Base-by-base conservation (phyloP, 2,329 filamentous ascomycete species). In the Colletotrichum somersetense region DNA sequence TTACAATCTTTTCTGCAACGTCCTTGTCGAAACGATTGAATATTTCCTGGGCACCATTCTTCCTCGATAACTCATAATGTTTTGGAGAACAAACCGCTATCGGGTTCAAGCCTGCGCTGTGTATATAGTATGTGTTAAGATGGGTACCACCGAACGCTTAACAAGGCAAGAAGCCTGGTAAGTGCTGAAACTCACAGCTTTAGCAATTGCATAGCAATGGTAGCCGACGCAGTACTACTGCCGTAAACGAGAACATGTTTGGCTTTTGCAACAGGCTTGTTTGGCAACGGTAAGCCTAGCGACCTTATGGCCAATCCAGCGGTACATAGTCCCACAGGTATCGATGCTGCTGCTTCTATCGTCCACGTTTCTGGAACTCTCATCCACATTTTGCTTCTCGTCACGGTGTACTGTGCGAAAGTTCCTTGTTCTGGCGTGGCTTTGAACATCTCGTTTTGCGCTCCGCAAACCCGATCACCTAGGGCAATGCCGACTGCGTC, bases 1-100 rank as follows among this genome's bases (percentile, higher is more conserved):
- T 65, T 65, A 56, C 52, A 46, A 65, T 30, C 1, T 38, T 30
- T 57, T 65, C 35, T 23, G 62, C 40, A 38, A 56, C 35, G 38
- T 57, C 35, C 38, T 56, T 57, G 52, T 56, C 62, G 3, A 46
- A 57, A 7, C 40, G 85, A 76, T 89, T 84, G 74, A 88, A 65
- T 5, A 65, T 30, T 14, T 23, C 40, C 12, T 35, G 0, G 1
- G 62, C 62, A 35, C 62, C 62, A 14, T 65, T 56, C 1, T 8
- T 56, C 1, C 26, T 65, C 5, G 52, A 44, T 23, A 65, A 26
- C 8, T 57, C 3, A 20, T 57, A 48, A 0, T 65, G 35, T 7
- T 65, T 65, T 46, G 16, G 62, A n/a, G 62, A 65, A 2, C 62
- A 65, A 23, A 46, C n/a, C 12, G 48, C 62, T 35, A 65, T 48